Conservation (phyloP, 495 filamentous ascomycete genomes). For the Daldinia loculata region DNA sequence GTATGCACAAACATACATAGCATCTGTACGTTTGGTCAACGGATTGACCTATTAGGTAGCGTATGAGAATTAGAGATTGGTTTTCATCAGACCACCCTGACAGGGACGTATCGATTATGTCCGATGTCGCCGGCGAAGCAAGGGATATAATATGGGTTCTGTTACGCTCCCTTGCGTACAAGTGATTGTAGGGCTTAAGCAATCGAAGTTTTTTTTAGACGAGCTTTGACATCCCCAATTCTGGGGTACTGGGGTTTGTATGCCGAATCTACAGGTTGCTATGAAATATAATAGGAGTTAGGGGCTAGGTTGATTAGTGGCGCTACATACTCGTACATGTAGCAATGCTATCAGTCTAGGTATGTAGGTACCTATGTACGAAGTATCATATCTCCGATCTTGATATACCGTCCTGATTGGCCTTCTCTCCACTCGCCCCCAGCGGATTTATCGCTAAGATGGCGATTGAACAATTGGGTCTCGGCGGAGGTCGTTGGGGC, state of each 20-base stretch:
- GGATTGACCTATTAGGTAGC: conserved; percentile 13
- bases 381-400: conserved; percentile 4
- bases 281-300: background rate
- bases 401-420: conserved; percentile 11
- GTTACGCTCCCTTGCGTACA: background rate
- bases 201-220: background rate
- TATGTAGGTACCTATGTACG: background rate
- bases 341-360: background rate
- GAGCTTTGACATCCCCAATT: background rate
- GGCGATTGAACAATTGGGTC: conserved; percentile 7
- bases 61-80: background rate
- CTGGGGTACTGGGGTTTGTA: background rate
- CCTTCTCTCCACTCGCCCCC: background rate
- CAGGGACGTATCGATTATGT: background rate
- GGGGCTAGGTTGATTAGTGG: background rate
- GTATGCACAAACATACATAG: conserved; percentile 9
- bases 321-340: background rate
- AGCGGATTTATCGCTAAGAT: background rate
- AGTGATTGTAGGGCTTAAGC: background rate
- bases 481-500: conserved; percentile 12
- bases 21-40: conserved; percentile 16
- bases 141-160: background rate
- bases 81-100: conserved; percentile 11
- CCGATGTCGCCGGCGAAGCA: conserved; percentile 23
- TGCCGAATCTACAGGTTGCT: background rate